Conservation (phyloP, 176 grass and related monocot species). For the Cymbopogon citratus region DNA sequence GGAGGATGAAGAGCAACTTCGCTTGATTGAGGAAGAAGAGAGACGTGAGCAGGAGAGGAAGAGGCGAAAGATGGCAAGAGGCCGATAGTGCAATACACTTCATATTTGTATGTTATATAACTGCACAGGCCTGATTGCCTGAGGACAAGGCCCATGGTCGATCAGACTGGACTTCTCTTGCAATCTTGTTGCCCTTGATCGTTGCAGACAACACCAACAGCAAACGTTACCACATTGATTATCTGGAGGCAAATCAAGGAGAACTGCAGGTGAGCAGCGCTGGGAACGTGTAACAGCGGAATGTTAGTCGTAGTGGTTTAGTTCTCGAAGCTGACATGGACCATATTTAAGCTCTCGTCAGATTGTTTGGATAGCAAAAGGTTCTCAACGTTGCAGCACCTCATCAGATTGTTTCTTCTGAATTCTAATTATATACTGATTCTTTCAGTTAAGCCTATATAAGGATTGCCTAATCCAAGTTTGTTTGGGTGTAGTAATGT, state of each 20-base stretch:
- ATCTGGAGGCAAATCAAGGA: conserved; percentile 5
- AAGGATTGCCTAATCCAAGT: conserved; percentile 4
- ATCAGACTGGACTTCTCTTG: background rate
- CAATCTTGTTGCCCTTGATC: background rate
- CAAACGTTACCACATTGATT: background rate
- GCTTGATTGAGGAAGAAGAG: conserved; percentile 88
- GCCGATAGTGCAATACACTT: conserved; percentile 7
- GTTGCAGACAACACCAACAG: background rate
- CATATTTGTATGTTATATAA: background rate
- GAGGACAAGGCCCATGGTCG: background rate
- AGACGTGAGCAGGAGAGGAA: conserved; percentile 58
- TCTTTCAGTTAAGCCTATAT: background rate
- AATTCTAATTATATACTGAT: conserved; percentile 20
- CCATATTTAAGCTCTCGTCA: no score
- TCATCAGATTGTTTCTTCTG: conserved; percentile 30
- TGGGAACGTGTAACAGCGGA: no score
- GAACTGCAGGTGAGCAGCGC: conserved; percentile 8
- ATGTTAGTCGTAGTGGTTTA: background rate
- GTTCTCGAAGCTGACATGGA: background rate
- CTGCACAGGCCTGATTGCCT: background rate
- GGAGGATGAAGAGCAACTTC: conserved; percentile 91
- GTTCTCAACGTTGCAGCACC: background rate
- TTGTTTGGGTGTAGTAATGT: conserved; percentile 24
- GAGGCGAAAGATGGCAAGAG: conserved; percentile 40
- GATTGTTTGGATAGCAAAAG: background rate